Evolutionary conservation across 139 green algal genomes (phyloP), one percentile per base, ranked within the genome.

Genomic region (Chara braunii): DNA sequence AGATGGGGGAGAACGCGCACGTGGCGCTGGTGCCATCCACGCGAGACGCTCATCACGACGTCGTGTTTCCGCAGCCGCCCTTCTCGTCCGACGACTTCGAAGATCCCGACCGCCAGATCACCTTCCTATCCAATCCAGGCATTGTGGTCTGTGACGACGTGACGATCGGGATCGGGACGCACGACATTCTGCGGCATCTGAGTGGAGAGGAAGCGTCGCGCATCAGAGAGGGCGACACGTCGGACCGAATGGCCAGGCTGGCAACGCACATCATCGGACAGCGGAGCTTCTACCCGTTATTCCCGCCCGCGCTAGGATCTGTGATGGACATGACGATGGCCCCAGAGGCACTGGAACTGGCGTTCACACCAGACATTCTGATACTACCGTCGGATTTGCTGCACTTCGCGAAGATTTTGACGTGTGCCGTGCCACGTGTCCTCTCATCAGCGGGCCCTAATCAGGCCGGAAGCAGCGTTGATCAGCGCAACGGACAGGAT

Each of bases 341-440:
- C 56, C 1, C 64, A 53, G 28, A 30, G 26, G 59, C 59, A 24
- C 75, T 95, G 42, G 60, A 72, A 36, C 64, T 97, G 32, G 71
- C 81, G 0, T 31, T 37, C 45, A 60, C 43, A 0, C 92, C 89
- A 2, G 75, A 96, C 79, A 45, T 98, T n/a, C 78, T 98, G 50
- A 29, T 98, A 6, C 62, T 94, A 52, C 87, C 92, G 1, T 97
- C 89, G 18, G 88, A 96, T 80, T 78, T 98, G 43, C 79, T 78
- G 0, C 74, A 87, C 9, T 96, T 95, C 68, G 92, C 86, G 14
- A 94, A 94, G 76, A 32, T 86, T n/a, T 48, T 48, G 18, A 18
- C 40, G 40, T 18, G 18, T 48, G 40, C 40, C 40, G 18, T 48
- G 40, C 18, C 18, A 48, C 18, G 40, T 48, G 40, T 48, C 18